These are phyloP conservation scores for Malus hybrid DNA, from an alignment of 331 rosid species.

Conservation along the genomic window DNA sequence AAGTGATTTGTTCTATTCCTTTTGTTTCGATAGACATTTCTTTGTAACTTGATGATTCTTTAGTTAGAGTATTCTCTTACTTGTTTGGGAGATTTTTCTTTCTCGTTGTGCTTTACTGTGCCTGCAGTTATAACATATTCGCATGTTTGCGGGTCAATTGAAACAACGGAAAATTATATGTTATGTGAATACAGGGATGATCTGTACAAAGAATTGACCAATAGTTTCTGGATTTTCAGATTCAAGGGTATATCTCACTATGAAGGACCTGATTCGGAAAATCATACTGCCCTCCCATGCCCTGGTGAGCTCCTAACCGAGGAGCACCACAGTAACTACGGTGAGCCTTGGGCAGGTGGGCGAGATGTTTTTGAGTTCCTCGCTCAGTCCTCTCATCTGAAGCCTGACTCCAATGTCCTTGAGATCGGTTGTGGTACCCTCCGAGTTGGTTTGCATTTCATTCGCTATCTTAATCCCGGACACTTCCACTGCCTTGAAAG, in stretches of 20 bases:
- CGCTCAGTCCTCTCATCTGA: slow-evolving; percentile 49
- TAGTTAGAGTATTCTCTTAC: neutral
- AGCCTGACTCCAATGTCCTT: slow-evolving; percentile 50
- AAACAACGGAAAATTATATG: neutral
- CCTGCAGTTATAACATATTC: neutral
- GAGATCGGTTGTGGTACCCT: slow-evolving; percentile 98
- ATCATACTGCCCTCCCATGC: slow-evolving; percentile 76
- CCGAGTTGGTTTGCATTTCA: slow-evolving; percentile 84
- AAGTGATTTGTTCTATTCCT: neutral
- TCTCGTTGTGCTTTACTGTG: neutral
- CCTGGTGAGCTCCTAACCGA: slow-evolving; percentile 83
- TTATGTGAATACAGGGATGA: neutral
- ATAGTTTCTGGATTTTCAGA: slow-evolving; percentile 13
- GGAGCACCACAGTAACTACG: slow-evolving; percentile 81
- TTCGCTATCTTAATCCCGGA: slow-evolving; percentile 56
- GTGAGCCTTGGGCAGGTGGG: slow-evolving; percentile 90
- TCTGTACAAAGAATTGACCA: neutral
- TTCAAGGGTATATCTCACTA: slow-evolving; percentile 83
- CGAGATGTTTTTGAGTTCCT: slow-evolving; percentile 77
- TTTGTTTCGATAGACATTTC: neutral
- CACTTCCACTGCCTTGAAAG: slow-evolving; percentile 78
- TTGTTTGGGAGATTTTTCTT: neutral
- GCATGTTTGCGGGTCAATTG: neutral
- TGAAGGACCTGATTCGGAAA: slow-evolving; percentile 45
- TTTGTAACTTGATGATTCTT: neutral